A percentile compares a stretch with the other conserved stretches of the same genome.
Conservation (phyloP, 805 yeast species). For the Yarrowia yakushimensis region DNA sequence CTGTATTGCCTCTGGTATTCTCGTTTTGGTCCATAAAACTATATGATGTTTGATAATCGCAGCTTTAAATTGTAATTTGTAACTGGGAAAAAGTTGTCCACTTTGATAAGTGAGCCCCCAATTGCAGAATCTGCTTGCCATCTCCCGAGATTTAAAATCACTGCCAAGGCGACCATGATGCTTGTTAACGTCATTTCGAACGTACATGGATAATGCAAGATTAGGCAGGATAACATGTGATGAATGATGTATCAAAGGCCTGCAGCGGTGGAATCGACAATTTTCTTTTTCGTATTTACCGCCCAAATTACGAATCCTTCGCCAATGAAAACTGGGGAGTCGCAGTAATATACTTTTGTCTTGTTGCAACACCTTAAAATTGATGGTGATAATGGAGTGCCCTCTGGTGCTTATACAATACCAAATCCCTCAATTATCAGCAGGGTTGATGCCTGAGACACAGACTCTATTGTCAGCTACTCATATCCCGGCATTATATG, state of each 20-base stretch:
- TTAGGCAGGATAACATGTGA: neutral
- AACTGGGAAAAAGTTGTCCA: too few species aligned
- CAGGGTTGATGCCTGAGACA: neutral
- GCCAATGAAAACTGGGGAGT: neutral
- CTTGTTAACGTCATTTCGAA: neutral
- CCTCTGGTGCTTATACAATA: too few species aligned
- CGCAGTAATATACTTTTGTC: too few species aligned
- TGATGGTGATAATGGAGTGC: too few species aligned
- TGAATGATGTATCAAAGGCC: neutral
- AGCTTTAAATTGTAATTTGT: neutral
- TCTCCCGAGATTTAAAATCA: neutral
- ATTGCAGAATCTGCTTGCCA: too few species aligned
- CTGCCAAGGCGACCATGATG: too few species aligned
- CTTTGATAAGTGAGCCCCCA: neutral
- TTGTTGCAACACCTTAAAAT: too few species aligned
- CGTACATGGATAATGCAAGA: constrained; percentile 2
- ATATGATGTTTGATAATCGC: too few species aligned
- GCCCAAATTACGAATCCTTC: neutral
- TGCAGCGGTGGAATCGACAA: neutral
- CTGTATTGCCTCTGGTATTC: too few species aligned
- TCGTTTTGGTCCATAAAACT: too few species aligned
- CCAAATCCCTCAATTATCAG: neutral
- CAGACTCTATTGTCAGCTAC: too few species aligned
- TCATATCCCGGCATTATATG: neutral
- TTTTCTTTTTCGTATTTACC: neutral